Evolutionary conservation across 768 basidiomycete genomes (phyloP).

Genomic region (Gyrodon lividus): DNA sequence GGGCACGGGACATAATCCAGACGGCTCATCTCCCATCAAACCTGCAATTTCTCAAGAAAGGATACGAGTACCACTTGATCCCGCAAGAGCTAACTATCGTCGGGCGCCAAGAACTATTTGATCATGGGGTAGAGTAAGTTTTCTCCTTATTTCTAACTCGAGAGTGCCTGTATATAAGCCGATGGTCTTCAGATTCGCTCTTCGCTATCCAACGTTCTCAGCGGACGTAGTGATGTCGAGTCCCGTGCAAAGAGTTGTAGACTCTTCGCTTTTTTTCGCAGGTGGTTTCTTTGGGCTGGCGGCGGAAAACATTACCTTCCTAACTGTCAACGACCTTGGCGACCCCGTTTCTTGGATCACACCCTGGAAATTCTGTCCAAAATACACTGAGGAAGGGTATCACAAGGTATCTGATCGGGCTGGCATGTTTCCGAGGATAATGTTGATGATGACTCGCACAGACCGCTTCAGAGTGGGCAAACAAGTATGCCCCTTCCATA

Average conservation of each 20-base stretch:
- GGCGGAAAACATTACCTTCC: slow-evolving; percentile 27
- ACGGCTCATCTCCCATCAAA: slow-evolving; percentile 30
- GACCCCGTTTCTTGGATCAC: slow-evolving; percentile 42
- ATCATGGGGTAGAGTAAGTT: slow-evolving; percentile 38
- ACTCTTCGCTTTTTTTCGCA: slow-evolving; percentile 42
- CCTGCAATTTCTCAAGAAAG: slow-evolving; percentile 38
- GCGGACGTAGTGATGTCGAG: slow-evolving; percentile 18
- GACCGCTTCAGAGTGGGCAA: slow-evolving; percentile 30
- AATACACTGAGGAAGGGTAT: slow-evolving; percentile 4
- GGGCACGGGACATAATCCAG: slow-evolving; percentile 21
- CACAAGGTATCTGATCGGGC: slow-evolving; percentile 4
- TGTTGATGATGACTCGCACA: slow-evolving; percentile 5
- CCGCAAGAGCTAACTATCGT: slow-evolving; percentile 37
- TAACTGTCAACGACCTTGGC: slow-evolving; percentile 33
- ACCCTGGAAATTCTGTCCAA: slow-evolving; percentile 39
- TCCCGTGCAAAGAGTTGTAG: slow-evolving; percentile 29
- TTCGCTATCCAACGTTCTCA: slow-evolving; percentile 22
- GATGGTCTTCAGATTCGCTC: slow-evolving; percentile 14
- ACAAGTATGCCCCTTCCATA: slow-evolving; percentile 36
- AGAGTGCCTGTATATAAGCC: not conserved
- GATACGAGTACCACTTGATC: slow-evolving; percentile 34
- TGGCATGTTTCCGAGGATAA: not conserved
- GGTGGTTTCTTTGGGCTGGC: slow-evolving; percentile 38
- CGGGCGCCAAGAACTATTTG: slow-evolving; percentile 39
- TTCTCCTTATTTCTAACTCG: not conserved